Conservation (phyloP, 1,284 basidiomycete species). For the Fomitopsis schrenkii region DNA sequence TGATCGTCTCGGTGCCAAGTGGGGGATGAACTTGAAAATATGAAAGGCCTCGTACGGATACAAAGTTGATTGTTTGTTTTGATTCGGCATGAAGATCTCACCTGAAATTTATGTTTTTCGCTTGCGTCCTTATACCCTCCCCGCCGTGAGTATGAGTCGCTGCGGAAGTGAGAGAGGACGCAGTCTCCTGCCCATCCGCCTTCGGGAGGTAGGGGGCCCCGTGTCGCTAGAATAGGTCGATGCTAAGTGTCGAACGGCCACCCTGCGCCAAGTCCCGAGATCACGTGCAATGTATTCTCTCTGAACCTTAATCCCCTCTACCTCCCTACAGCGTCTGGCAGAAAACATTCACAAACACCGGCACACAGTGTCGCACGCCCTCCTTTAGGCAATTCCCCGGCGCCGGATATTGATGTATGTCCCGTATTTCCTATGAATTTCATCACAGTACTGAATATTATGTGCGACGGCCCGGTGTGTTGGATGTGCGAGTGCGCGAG, state of each 20-base stretch:
- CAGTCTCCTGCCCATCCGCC: background rate
- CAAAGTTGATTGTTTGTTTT: no score
- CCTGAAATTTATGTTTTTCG: no score
- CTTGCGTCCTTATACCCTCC: no score
- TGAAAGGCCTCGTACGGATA: no score
- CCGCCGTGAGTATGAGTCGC: no score
- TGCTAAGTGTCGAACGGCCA: background rate
- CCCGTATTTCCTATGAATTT: no score
- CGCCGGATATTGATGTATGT: background rate
- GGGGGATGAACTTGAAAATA: no score
- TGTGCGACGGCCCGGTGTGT: no score
- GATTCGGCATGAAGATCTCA: no score
- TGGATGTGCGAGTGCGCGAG: no score
- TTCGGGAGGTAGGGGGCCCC: background rate
- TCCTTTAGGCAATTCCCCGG: background rate
- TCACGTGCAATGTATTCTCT: background rate
- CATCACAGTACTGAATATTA: no score
- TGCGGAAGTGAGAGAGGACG: background rate
- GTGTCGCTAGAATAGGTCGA: background rate
- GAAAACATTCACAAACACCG: background rate
- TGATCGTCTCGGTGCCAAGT: no score
- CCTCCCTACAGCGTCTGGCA: background rate
- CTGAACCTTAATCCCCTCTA: background rate
- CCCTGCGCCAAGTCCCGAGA: background rate
- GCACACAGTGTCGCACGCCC: background rate